Base-by-base conservation (phyloP, 108 stramenopile genomes). In the Hondaea fermentalgiana region DNA sequence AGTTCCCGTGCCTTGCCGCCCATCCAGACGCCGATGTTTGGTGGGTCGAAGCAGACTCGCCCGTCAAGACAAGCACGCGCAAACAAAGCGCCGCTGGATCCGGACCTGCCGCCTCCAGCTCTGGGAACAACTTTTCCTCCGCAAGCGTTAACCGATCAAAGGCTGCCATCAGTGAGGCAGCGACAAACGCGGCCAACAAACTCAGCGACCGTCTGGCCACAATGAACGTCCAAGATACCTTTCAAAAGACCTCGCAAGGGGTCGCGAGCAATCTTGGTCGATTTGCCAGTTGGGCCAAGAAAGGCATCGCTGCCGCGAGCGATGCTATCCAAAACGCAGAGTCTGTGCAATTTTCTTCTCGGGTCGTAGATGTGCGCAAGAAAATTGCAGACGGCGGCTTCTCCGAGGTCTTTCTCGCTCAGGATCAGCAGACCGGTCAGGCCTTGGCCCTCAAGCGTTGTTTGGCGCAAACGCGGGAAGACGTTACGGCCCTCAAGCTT, bases 371-470 rank as follows among this genome's bases (percentile, higher is more conserved):
- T 16, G 28, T 83, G n/a, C 76, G 76, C 25, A 83, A 83, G 23
- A 83, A 83, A 45, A 83, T 83, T 23, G 76, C 76, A 12, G 76
- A 83, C 25, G 76, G 76, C n/a, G 76, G 76, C 76, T 83, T 83
- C 51, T 53, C 49, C 51, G 76, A 83, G 76, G 76, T 83, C n/a
- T 83, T 53, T 45, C 45, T 83, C 25, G 76, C 51, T 2, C 45
- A 83, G 51, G 45, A 53, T 23, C 45, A 47, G 45, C 45, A 83
- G n/a, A 45, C 76, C 49, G 76, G 76, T 17, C 16, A 83, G 23
- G 23, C 44, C 12, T 4, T 83, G 19, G 76, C 76, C 10, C 76
- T 83, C 45, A 83, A 83, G 3, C 76, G 76, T 12, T 83, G 76
- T 23, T 23, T 83, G 17, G 76, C 76, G 28, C 76, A 83, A 17